Base-by-base conservation (phyloP, 768 basidiomycete genomes). In the Exsudoporus frostii region DNA sequence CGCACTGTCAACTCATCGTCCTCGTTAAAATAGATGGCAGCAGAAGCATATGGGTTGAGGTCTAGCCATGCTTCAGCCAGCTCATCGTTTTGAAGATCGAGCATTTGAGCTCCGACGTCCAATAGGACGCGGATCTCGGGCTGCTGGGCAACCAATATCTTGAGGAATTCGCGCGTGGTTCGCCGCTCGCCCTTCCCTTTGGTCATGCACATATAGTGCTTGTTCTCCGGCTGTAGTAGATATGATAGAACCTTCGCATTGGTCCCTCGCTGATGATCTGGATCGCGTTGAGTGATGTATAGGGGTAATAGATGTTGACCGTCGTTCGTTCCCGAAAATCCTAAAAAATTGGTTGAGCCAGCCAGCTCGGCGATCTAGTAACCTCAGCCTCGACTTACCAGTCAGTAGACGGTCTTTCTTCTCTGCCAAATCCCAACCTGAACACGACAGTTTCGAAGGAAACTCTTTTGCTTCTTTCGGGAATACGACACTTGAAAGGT, bases 51-150 rank as follows among this genome's bases (percentile, higher is more conserved):
- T 2, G 48, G 15, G 15, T 51, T 63, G 38, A 55, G 50, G n/a
- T 45, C 33, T 3, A 83, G 62, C 82, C 81, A 83, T 3, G 58
- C 38, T 19, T 51, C 37, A 3, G 71, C 77, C 4, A 83, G 48
- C 27, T 77, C 65, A 2, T 58, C 34, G 52, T 80, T 83, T 20
- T 69, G 61, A 50, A 80, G 65, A 45, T 83, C 80, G 6, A 83
- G 65, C 66, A 83, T 77, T 55, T 83, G 81, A 0, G 81, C 81
- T 3, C 81, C 82, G 14, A 83, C 80, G 38, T 83, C 81, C 17
- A 83, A 64, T 19, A 83, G 61, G 7, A 82, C 79, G 25, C 70
- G 70, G 25, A 82, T 68, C n/a, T 67, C 61, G 4, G 73, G 75
- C 1, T 48, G 48, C 55, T 78, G 71, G 1, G 50, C n/a, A 11